These are phyloP conservation scores for Carex pumila DNA, from an alignment of 176 grass and related monocot genomes.

Conservation along the genomic window DNA sequence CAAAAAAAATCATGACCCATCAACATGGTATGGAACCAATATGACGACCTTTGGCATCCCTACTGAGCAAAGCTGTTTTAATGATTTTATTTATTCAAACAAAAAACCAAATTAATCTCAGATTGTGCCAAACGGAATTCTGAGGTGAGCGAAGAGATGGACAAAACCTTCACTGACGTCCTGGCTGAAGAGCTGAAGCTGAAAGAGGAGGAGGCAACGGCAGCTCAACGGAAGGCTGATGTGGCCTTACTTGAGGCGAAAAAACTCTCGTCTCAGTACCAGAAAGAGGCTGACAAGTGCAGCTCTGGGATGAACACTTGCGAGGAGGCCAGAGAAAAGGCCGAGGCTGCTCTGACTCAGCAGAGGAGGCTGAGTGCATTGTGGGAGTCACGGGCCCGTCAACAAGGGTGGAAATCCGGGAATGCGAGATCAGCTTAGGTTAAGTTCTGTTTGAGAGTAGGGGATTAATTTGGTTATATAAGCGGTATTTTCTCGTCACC, in stretches of 20 bases:
- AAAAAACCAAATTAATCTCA: slow-evolving; percentile 6
- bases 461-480: background rate
- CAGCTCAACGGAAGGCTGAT: slow-evolving; percentile 73
- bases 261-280: slow-evolving; percentile 88
- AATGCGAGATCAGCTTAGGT: slow-evolving; percentile 25
- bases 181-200: slow-evolving; percentile 77
- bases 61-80: background rate
- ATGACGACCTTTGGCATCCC: background rate
- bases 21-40: background rate
- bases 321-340: slow-evolving; percentile 84
- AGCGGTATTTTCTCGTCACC: background rate
- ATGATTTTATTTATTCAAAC: slow-evolving; percentile 5
- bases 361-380: slow-evolving; percentile 70
- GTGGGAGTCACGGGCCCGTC: slow-evolving; percentile 73
- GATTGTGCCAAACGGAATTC: slow-evolving; percentile 66
- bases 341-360: slow-evolving; percentile 34
- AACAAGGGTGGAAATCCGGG: slow-evolving; percentile 54
- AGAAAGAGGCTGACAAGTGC: slow-evolving; percentile 98
- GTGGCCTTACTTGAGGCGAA: slow-evolving; percentile 80
- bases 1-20: background rate
- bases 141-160: slow-evolving; percentile 64
- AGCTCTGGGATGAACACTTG: slow-evolving; percentile 97
- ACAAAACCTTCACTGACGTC: slow-evolving; percentile 73
- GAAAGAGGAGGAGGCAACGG: slow-evolving; percentile 66
- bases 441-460: background rate